phyloP scores from a whole-genome alignment of 768 basidiomycete species.

The Termitomyces sp. region DNA sequence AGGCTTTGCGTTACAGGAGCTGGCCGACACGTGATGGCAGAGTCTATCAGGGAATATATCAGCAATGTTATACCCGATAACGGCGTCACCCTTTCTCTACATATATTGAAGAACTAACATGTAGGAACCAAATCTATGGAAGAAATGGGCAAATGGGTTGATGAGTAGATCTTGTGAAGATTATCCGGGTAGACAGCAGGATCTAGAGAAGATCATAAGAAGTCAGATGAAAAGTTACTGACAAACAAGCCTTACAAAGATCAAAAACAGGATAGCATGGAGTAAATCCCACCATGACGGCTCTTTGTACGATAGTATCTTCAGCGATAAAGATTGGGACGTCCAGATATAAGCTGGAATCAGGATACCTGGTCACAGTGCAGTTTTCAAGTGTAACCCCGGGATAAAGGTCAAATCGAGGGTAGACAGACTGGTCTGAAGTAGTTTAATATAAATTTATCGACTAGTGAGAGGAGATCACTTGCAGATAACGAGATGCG shows the following conservation, averaged over 20 bases:
- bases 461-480: neutral
- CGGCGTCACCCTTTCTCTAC: slow-evolving; percentile 1
- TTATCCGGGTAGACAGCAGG: slow-evolving; percentile 31
- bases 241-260: slow-evolving; percentile 21
- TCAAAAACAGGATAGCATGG: slow-evolving; percentile 26
- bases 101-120: slow-evolving; percentile 13
- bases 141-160: neutral
- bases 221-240: neutral
- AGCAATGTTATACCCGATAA: neutral
- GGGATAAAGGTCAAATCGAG: slow-evolving; percentile 22
- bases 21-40: neutral
- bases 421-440: slow-evolving; percentile 29
- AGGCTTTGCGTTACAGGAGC: neutral
- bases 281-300: slow-evolving; percentile 1
- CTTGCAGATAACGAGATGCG: slow-evolving; percentile 16
- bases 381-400: neutral
- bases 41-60: slow-evolving; percentile 5
- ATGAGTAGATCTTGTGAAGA: slow-evolving; percentile 31
- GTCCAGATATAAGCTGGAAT: neutral
- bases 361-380: neutral
- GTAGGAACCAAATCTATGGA: neutral
- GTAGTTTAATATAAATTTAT: slow-evolving; percentile 9
- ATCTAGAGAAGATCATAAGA: slow-evolving; percentile 4
- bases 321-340: neutral
- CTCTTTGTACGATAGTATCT: neutral